These are phyloP conservation scores for Monosporozyma unispora DNA, from an alignment of 805 yeast genomes.

Conservation along the genomic window DNA sequence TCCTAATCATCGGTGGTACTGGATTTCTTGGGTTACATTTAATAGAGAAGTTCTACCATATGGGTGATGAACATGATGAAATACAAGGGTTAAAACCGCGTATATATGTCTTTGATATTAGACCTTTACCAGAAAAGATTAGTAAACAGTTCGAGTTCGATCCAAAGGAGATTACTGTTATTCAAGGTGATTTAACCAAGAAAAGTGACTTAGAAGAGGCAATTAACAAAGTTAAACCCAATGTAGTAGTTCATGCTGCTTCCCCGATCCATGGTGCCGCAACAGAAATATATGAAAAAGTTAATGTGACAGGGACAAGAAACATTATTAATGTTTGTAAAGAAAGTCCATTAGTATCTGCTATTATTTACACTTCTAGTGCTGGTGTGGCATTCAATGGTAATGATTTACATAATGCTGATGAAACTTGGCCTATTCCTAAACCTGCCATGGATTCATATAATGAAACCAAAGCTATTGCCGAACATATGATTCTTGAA, in stretches of 20 bases:
- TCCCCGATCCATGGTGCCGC: conserved; percentile 89
- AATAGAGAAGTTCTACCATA: conserved; percentile 69
- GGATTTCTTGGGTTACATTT: conserved; percentile 92
- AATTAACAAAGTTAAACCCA: conserved; percentile 47
- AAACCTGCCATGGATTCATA: conserved; percentile 91
- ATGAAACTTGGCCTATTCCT: conserved; percentile 92
- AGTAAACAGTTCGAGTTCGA: conserved; percentile 53
- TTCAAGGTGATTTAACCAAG: conserved; percentile 79
- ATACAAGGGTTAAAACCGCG: conserved; percentile 34
- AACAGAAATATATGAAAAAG: conserved; percentile 77
- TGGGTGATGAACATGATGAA: conserved; percentile 36
- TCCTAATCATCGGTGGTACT: conserved; percentile 81
- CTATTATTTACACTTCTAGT: conserved; percentile 83
- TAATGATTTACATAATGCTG: conserved; percentile 82
- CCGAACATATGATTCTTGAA: conserved; percentile 70
- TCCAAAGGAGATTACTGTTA: conserved; percentile 42
- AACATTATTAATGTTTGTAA: conserved; percentile 61
- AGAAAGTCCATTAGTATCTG: conserved; percentile 17
- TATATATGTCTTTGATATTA: conserved; percentile 82
- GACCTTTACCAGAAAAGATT: conserved; percentile 70
- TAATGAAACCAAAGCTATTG: conserved; percentile 88
- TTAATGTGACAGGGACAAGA: conserved; percentile 82
- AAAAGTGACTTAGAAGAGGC: conserved; percentile 59
- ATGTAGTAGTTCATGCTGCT: conserved; percentile 87
- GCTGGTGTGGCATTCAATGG: conserved; percentile 98